Conservation (phyloP, 805 yeast genomes). For the Yarrowia divulgata region DNA sequence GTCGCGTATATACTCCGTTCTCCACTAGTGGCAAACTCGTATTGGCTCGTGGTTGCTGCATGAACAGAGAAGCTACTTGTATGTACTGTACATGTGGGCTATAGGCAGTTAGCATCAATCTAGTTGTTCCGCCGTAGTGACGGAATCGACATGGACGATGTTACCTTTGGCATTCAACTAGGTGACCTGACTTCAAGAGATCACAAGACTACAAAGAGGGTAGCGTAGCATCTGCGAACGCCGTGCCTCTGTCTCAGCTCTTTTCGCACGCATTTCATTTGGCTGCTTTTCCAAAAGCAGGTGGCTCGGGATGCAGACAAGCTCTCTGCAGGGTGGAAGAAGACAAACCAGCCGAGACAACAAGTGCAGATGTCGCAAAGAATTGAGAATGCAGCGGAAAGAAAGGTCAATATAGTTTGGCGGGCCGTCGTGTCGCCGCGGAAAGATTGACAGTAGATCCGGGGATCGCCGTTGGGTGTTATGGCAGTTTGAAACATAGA, state of each 20-base stretch:
- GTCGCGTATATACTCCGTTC: neutral
- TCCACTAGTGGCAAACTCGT: neutral
- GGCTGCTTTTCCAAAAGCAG: neutral
- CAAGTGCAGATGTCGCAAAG: conserved; percentile 1
- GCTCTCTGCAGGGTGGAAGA: conserved; percentile 4
- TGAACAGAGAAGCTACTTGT: too few relatives aligned
- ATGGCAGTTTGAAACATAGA: neutral
- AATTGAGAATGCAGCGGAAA: neutral
- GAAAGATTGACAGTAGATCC: conserved; percentile 10
- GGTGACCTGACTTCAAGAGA: too few relatives aligned
- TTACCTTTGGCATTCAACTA: too few relatives aligned
- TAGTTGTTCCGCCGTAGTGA: too few relatives aligned
- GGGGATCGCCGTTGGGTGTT: neutral
- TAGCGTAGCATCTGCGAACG: neutral
- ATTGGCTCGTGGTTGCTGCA: conserved; percentile 8
- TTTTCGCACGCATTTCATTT: neutral
- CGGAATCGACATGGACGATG: too few relatives aligned
- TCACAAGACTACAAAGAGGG: too few relatives aligned
- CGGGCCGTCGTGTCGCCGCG: conserved; percentile 14
- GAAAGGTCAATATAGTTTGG: neutral
- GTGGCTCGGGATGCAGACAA: conserved; percentile 1
- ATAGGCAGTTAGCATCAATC: too few relatives aligned
- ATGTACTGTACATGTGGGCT: too few relatives aligned
- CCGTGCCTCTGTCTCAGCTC: conserved; percentile 6
- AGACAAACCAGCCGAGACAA: conserved; percentile 11